Evolutionary conservation across 2,329 filamentous ascomycete genomes (phyloP), one percentile per base, ranked within the genome.

Genomic region (Metarhizium brunneum): DNA sequence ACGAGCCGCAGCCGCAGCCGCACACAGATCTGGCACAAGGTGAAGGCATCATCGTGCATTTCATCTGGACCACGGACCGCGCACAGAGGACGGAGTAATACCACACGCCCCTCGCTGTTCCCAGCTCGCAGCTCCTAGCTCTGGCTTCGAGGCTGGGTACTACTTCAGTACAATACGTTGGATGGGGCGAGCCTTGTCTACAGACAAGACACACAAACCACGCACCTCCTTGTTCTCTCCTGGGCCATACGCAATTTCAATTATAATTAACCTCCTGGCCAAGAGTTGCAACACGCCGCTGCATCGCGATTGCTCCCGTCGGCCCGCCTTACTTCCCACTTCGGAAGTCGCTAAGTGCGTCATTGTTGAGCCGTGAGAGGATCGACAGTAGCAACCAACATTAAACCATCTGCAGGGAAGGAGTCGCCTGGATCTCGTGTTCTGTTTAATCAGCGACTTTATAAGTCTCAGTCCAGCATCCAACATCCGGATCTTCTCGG

Each of bases 11-110:
- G 45, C 40, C 25, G 29, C 30, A 16, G 32, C 45, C 54, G 43
- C 36, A 50, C 43, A 32, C 54, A 36, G 50, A 56, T 52, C 54
- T 55, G 42, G 50, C 35, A 50, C 49, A 36, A 47, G 29, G 25
- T 50, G 54, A 56, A 51, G 50, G 43, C 54, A 56, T 50, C 50
- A 45, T 30, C 36, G 54, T 56, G 54, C 54, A 18, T 56, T 43
- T 50, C n/a, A 30, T 38, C 36, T 14, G 25, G 32, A 25, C 38
- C 43, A 49, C 16, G 25, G 18, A 47, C 16, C 2, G 10, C 20
- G 16, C 45, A 47, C 25, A 6, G 7, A 20, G 25, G 18, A 47
- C 45, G n/a, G 18, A 47, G 18, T 20, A 50, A 11, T 25, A 38
- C 48, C 48, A 53, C 54, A 53, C 47, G 47, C 51, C 51, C 49